These are phyloP conservation scores for Linum tenue DNA, from an alignment of 345 rosid species.

Conservation along the genomic window DNA sequence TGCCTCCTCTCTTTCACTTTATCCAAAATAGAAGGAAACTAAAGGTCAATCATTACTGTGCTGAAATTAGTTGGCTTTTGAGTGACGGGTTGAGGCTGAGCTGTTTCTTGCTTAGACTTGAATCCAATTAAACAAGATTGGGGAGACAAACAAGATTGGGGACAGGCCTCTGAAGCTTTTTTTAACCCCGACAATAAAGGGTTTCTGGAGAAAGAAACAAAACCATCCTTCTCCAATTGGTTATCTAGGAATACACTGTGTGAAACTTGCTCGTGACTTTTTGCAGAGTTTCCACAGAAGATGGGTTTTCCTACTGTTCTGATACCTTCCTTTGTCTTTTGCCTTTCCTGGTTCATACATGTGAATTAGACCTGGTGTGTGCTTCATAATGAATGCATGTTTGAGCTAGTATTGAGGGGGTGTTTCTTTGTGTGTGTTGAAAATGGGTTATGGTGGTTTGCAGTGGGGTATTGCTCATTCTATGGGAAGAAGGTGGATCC, in stretches of 20 bases:
- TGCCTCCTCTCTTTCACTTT: background rate
- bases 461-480: constrained; percentile 44
- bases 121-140: background rate
- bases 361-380: no score
- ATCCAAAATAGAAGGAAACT: constrained; percentile 1
- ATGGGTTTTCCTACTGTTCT: no score
- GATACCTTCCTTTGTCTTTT: no score
- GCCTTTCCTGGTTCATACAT: no score
- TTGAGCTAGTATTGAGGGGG: background rate
- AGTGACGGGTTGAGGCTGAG: background rate
- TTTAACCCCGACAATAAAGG: background rate
- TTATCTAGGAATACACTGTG: no score
- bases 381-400: no score
- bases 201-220: no score
- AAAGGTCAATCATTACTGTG: background rate
- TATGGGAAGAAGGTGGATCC: constrained; percentile 40
- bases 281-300: no score
- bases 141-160: background rate
- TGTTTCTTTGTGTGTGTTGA: background rate
- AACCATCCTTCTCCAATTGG: no score
- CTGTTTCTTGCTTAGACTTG: background rate
- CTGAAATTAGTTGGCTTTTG: background rate
- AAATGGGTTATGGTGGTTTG: constrained; percentile 14
- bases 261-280: no score
- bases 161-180: background rate